phyloP scores from a whole-genome alignment of 805 yeast species.

The Nakazawaea wickerhamii region DNA sequence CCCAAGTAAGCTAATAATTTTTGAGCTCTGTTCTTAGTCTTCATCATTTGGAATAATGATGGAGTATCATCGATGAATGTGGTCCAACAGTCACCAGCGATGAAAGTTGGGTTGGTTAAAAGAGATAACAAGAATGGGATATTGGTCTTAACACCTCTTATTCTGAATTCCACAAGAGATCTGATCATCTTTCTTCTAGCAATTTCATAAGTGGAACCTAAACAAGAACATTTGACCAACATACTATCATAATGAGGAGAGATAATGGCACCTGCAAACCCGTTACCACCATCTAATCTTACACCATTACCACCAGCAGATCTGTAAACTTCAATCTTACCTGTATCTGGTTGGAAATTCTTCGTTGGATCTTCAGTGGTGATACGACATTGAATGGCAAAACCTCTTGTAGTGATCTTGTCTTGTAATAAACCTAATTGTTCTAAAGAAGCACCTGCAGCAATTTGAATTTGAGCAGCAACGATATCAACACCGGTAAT shows the following conservation, averaged over 20 bases:
- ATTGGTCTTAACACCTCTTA: conserved; percentile 98
- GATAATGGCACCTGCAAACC: conserved; percentile 93
- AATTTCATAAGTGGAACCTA: conserved; percentile 96
- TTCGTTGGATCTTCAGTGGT: conserved; percentile 97
- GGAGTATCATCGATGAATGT: conserved; percentile 99
- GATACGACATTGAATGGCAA: conserved; percentile 98
- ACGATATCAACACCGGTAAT: conserved; percentile 97
- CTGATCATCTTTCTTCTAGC: conserved; percentile 97
- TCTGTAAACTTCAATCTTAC: conserved; percentile 95
- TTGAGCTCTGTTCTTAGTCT: conserved; percentile 95
- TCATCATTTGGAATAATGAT: conserved; percentile 86
- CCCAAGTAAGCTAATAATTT: conserved; percentile 87
- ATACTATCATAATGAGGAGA: conserved; percentile 97
- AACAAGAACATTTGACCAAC: conserved; percentile 95
- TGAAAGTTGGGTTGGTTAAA: conserved; percentile 84
- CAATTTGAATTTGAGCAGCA: conserved; percentile 97
- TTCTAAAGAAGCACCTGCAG: conserved; percentile 93
- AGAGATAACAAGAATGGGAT: conserved; percentile 92
- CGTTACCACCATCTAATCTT: conserved; percentile 97
- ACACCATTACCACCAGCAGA: conserved; percentile 99
- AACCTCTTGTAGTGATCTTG: conserved; percentile 92
- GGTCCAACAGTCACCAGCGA: conserved; percentile 91
- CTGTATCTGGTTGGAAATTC: conserved; percentile 97
- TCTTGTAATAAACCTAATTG: conserved; percentile 93
- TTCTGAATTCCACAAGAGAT: conserved; percentile 94